Evolutionary conservation across 139 green algal genomes (phyloP).

Genomic region (Astrephomene gubernaculifera): DNA sequence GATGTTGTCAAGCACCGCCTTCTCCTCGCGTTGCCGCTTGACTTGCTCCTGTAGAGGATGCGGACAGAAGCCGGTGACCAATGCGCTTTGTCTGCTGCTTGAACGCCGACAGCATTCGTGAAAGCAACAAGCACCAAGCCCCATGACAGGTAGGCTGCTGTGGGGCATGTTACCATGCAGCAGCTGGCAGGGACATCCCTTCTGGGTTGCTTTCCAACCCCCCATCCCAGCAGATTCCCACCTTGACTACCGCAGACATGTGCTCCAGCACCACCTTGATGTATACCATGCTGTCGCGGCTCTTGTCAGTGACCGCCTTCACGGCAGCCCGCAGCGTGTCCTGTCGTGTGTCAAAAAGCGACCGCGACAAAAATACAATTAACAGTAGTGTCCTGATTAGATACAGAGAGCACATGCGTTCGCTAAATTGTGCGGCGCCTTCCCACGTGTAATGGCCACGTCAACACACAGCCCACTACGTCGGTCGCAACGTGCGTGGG

Average conservation of each 20-base stretch:
- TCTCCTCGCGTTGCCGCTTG: slow-evolving; percentile 14
- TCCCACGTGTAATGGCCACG: too few species aligned
- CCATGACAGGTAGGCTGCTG: neutral
- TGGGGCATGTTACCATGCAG: neutral
- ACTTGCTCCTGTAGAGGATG: slow-evolving; percentile 20
- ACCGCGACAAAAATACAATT: too few species aligned
- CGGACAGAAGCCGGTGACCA: neutral
- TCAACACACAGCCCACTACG: too few species aligned
- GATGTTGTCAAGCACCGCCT: slow-evolving; percentile 21
- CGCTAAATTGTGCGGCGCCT: too few species aligned
- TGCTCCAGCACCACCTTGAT: slow-evolving; percentile 44
- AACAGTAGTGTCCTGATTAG: too few species aligned
- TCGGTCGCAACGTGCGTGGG: too few species aligned
- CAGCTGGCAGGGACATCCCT: neutral
- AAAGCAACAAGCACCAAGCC: too few species aligned
- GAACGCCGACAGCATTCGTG: too few species aligned
- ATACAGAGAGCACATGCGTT: too few species aligned
- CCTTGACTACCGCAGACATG: slow-evolving; percentile 8
- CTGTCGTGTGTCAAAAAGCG: neutral
- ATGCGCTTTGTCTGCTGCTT: too few species aligned
- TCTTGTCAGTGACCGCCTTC: slow-evolving; percentile 26
- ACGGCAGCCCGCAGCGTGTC: slow-evolving; percentile 21
- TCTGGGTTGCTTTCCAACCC: neutral
- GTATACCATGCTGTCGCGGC: slow-evolving; percentile 30
- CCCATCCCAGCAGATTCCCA: too few species aligned